A percentile compares a stretch with the other conserved stretches of the same genome.
phyloP scores from a whole-genome alignment of 306 rosid genomes.

The Vicia faba region DNA sequence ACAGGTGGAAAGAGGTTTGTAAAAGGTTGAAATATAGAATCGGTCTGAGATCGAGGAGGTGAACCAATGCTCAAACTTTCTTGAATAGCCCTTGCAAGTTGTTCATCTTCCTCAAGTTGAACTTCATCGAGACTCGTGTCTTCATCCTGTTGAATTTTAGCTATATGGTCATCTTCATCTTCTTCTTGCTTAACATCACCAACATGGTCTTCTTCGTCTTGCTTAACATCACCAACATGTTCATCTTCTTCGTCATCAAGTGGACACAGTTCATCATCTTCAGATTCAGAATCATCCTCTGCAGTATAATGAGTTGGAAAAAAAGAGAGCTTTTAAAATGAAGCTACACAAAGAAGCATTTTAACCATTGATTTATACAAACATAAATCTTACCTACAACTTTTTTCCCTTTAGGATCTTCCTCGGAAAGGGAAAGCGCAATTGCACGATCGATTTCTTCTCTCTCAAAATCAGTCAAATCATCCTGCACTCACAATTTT shows the following conservation, averaged over 20 bases:
- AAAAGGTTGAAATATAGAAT: conserved; percentile 61
- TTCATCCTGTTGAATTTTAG: conserved; percentile 49
- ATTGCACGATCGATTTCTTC: conserved; percentile 75
- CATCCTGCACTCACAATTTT: conserved; percentile 66
- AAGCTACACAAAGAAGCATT: conserved; percentile 8
- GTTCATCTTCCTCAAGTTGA: conserved; percentile 94
- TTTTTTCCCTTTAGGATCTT: conserved; percentile 70
- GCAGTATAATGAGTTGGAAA: conserved; percentile 33
- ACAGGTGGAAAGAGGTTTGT: conserved; percentile 57
- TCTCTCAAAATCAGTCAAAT: conserved; percentile 54
- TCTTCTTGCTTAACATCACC: conserved; percentile 59
- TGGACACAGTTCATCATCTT: conserved; percentile 50
- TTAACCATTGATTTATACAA: background rate
- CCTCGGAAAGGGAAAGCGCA: conserved; percentile 81
- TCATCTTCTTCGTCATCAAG: conserved; percentile 66
- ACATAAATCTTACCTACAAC: conserved; percentile 62
- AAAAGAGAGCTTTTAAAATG: conserved; percentile 38
- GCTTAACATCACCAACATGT: conserved; percentile 39
- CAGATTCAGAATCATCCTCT: conserved; percentile 68
- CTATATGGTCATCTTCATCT: conserved; percentile 59
- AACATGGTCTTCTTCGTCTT: conserved; percentile 64
- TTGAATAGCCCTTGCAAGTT: conserved; percentile 88
- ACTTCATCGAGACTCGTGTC: conserved; percentile 52
- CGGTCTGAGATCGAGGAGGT: conserved; percentile 56
- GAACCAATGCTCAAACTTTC: conserved; percentile 70